phyloP scores from a whole-genome alignment of 169 alveolate genomes.

The Fabrea salina region DNA sequence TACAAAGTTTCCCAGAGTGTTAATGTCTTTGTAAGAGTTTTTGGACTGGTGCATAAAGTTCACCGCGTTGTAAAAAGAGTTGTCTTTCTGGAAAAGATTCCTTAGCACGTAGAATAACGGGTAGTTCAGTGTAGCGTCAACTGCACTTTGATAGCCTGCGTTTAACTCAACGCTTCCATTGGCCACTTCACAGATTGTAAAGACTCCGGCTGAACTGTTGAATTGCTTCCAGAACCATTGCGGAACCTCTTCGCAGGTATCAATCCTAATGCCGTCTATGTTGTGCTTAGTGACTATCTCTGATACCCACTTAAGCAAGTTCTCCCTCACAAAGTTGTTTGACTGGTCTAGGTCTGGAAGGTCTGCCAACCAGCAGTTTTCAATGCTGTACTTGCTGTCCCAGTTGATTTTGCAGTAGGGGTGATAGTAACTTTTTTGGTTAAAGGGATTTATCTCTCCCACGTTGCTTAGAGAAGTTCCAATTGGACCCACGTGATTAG shows the following conservation, averaged over 20 bases:
- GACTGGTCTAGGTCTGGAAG: conserved; percentile 81
- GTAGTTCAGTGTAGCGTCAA: conserved; percentile 72
- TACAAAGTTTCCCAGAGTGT: conserved; percentile 71
- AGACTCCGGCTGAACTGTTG: conserved; percentile 71
- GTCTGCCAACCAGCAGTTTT: conserved; percentile 79
- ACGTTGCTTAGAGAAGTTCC: conserved; percentile 44
- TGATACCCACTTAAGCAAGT: conserved; percentile 70
- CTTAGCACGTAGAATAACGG: conserved; percentile 68
- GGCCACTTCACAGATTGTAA: conserved; percentile 76
- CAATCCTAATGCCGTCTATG: conserved; percentile 83
- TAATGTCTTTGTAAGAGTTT: conserved; percentile 42
- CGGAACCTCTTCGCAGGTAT: conserved; percentile 78
- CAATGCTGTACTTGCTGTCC: conserved; percentile 55
- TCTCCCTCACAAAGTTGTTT: conserved; percentile 59
- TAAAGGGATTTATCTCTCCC: conserved; percentile 68
- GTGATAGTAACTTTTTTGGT: conserved; percentile 75
- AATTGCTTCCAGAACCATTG: conserved; percentile 77
- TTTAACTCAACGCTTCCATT: conserved; percentile 61
- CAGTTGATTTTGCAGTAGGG: conserved; percentile 64
- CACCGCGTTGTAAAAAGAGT: conserved; percentile 30
- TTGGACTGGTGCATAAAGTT: conserved; percentile 31
- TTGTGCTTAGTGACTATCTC: conserved; percentile 52
- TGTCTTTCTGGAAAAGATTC: conserved; percentile 47
- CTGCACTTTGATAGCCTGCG: conserved; percentile 60
- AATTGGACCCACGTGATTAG: conserved; percentile 80